phyloP scores from a whole-genome alignment of 331 rosid genomes.

The Quercus tomentella region DNA sequence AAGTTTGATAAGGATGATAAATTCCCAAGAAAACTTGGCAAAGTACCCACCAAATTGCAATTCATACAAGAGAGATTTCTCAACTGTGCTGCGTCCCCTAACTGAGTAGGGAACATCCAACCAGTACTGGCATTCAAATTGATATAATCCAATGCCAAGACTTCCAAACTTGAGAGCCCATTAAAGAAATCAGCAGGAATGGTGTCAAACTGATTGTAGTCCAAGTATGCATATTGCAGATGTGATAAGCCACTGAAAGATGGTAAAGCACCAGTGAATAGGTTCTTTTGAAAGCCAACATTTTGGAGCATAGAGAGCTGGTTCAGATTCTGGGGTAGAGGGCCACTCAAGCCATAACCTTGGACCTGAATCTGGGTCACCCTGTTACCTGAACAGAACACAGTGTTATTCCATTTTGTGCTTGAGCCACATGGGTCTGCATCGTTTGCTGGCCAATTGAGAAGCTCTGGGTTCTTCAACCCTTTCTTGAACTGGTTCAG shows the following conservation, averaged over 20 bases:
- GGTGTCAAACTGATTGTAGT: conserved; percentile 62
- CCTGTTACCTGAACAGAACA: conserved; percentile 46
- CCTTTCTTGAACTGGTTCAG: conserved; percentile 54
- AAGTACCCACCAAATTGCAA: conserved; percentile 64
- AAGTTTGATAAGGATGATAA: conserved; percentile 56
- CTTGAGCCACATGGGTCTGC: conserved; percentile 68
- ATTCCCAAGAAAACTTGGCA: conserved; percentile 68
- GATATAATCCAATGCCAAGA: conserved; percentile 65
- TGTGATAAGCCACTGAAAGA: conserved; percentile 49
- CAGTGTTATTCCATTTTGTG: conserved; percentile 41
- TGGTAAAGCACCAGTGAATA: conserved; percentile 61
- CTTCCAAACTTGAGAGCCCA: conserved; percentile 52
- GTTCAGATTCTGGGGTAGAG: conserved; percentile 64
- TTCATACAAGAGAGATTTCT: conserved; percentile 55
- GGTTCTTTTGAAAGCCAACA: conserved; percentile 75
- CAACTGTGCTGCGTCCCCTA: conserved; percentile 47
- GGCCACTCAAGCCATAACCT: conserved; percentile 54
- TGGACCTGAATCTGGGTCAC: conserved; percentile 81
- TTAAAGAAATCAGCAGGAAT: conserved; percentile 77
- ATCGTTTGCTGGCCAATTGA: conserved; percentile 61
- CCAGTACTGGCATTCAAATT: conserved; percentile 52
- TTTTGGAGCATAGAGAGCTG: conserved; percentile 55
- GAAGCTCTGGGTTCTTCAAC: conserved; percentile 55
- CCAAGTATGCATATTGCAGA: conserved; percentile 43
- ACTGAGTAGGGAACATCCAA: conserved; percentile 54